These are phyloP conservation scores for Huntiella decipiens DNA, from an alignment of 2,329 filamentous ascomycete species.

Conservation along the genomic window DNA sequence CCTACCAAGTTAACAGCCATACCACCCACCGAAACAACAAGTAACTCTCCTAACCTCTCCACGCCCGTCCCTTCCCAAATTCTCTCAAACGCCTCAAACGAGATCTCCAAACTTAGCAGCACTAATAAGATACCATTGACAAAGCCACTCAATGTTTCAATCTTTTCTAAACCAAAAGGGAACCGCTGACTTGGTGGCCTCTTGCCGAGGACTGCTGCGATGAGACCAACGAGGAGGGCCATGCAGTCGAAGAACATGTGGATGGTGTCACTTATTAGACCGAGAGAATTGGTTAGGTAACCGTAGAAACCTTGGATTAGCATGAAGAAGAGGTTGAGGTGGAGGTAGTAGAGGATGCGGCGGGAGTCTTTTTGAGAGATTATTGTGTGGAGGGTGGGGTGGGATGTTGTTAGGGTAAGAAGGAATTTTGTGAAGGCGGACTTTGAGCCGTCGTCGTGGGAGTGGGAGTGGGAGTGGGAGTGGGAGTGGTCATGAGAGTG, in stretches of 20 bases:
- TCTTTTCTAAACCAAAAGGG: conserved; percentile 90
- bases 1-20: conserved; percentile 82
- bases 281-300: conserved; percentile 79
- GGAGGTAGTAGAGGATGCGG: conserved; percentile 93
- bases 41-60: conserved; percentile 65
- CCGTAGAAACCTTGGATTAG: conserved; percentile 85
- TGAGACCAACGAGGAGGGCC: conserved; percentile 72
- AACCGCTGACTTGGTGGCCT: conserved; percentile 82
- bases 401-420: conserved; percentile 47
- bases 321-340: conserved; percentile 92
- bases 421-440: conserved; percentile 57
- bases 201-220: conserved; percentile 87
- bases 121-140: conserved; percentile 91
- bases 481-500: conserved; percentile 14
- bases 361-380: conserved; percentile 81
- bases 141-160: conserved; percentile 89
- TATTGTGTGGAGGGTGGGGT: conserved; percentile 69
- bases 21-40: conserved; percentile 73
- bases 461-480: conserved; percentile 15
- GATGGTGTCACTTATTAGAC: conserved; percentile 90
- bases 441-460: conserved; percentile 12
- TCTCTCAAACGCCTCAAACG: conserved; percentile 81
- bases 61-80: conserved; percentile 70
- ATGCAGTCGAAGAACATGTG: conserved; percentile 99
- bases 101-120: conserved; percentile 89